Base-by-base conservation (phyloP, 768 basidiomycete species). In the Mycena amicta region DNA sequence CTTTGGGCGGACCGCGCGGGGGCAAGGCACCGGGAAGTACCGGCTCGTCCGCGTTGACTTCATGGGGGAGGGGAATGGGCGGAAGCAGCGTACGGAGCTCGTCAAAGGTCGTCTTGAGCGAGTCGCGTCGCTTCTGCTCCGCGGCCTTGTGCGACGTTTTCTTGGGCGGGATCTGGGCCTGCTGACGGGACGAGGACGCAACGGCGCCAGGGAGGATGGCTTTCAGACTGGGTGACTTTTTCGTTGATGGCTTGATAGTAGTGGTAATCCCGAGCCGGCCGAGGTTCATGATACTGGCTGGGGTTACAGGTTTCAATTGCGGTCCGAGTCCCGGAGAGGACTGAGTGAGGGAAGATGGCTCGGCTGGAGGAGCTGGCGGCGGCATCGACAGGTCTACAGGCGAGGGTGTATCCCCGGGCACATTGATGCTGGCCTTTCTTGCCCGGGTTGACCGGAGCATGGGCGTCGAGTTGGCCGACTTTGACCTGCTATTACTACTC, bases 61-160 rank as follows among this genome's bases (percentile, higher is more conserved):
- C 90, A 0, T 86, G 85, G 2, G 92, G 88, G 1, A 93, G 78
- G 11, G 93, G 89, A 65, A 97, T 92, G 5, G 93, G 92, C 1
- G 97, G 97, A 0, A 99, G 81, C 16, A 98, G 79, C 18, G 78
- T 71, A 16, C 92, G 89, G 12, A 94, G 79, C 53, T 93, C 91
- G 65, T 94, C 92, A 67, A 90, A 98, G 3, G 95, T 93, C 16
- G 90, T 88, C 76, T 98, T 99, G 59, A 98, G 85, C 43, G 93
- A 95, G 73, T 99, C 96, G 8, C 97, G 87, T 45, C 97, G 89
- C 70, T 95, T 95, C 72, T 99, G 97, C 73, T 99, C 97, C 4
- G 97, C 97, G 13, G 88, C 92, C 74, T 98, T 98, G 74, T 99
- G 92, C 5, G 92, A 92, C 27, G 88, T 88, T 71, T 92, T 93